Base-by-base conservation (phyloP, 2,329 filamentous ascomycete species). In the Teratosphaeriaceae sp. region DNA sequence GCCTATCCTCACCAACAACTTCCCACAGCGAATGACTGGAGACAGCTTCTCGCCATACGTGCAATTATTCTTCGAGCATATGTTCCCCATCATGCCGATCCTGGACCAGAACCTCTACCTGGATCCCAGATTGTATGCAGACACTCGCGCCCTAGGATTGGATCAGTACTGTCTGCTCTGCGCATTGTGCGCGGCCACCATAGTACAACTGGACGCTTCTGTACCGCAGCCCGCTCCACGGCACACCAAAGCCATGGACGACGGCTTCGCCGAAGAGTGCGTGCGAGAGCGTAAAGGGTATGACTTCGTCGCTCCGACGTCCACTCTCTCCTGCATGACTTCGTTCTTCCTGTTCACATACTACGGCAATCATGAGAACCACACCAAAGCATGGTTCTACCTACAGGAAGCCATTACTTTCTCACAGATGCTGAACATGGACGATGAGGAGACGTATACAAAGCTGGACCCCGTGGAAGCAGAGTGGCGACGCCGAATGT, bases 331-430 rank as follows among this genome's bases (percentile, higher is more conserved):
- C 20, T 54, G 62, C 31, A 57, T 64, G 55, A 61, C 58, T 27
- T 62, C 59, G 9, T 64, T 63, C 49, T 62, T 64, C 43, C 44
- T 64, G 2, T 63, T 63, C 50, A 54, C 54, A 16, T 64, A 60
- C 38, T 59, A 62, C 33, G 61, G 60, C 15, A 64, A 64, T 36
- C 54, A 59, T 24, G 60, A 63, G 42, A 50, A 51, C 26, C 53
- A 59, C 35, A 44, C 51, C 18, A 57, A 57, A 38, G 61, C 61
- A 3, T 64, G 61, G 60, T 56, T 60, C 42, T 63, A 60, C 29
- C 39, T 64, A 38, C 59, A 63, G 38, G 61, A 64, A 45, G 53
- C 54, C 42, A 61, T 63, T 34, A 62, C 61, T 1, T 59, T 60
- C 22, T 41, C 52, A 6, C 57, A 64, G 47, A 61, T 52, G 20